These are phyloP conservation scores for Megacollybia marginata DNA, from an alignment of 768 basidiomycete genomes.

Conservation along the genomic window DNA sequence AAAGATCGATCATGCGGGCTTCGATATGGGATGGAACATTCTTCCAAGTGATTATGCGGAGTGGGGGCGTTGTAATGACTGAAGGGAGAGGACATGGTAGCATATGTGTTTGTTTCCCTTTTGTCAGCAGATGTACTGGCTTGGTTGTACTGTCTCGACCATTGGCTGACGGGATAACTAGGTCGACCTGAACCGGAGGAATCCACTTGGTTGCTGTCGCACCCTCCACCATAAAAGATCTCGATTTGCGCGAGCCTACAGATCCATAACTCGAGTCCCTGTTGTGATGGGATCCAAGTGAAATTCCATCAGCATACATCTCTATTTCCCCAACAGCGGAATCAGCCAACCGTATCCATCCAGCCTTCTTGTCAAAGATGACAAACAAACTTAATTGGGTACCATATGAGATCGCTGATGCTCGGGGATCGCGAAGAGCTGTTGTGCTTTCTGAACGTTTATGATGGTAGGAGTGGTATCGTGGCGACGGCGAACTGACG, in stretches of 20 bases:
- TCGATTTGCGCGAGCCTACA: constrained; percentile 4
- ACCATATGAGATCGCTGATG: constrained; percentile 40
- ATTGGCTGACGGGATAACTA: constrained; percentile 28
- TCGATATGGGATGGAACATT: constrained; percentile 46
- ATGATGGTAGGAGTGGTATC: constrained; percentile 23
- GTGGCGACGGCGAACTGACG: constrained; percentile 15
- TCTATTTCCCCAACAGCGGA: constrained; percentile 77
- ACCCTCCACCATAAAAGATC: not conserved
- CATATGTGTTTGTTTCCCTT: constrained; percentile 63
- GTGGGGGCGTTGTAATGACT: constrained; percentile 37
- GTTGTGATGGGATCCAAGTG: constrained; percentile 10
- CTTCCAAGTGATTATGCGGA: constrained; percentile 53
- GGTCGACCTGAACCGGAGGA: constrained; percentile 37
- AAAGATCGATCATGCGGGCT: constrained; percentile 39
- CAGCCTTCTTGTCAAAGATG: constrained; percentile 82
- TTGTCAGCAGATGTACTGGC: constrained; percentile 58
- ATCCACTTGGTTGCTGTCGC: constrained; percentile 36
- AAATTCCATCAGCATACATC: constrained; percentile 35
- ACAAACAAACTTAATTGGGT: constrained; percentile 76
- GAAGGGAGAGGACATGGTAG: constrained; percentile 58
- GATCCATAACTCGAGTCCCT: constrained; percentile 4
- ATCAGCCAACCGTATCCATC: constrained; percentile 75
- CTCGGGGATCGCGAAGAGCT: constrained; percentile 25
- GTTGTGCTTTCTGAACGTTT: constrained; percentile 34
- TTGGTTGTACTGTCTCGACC: constrained; percentile 13